Evolutionary conservation across 2,329 filamentous ascomycete species (phyloP), one percentile per base, ranked within the genome.

Genomic region (Fusarium metavorans): DNA sequence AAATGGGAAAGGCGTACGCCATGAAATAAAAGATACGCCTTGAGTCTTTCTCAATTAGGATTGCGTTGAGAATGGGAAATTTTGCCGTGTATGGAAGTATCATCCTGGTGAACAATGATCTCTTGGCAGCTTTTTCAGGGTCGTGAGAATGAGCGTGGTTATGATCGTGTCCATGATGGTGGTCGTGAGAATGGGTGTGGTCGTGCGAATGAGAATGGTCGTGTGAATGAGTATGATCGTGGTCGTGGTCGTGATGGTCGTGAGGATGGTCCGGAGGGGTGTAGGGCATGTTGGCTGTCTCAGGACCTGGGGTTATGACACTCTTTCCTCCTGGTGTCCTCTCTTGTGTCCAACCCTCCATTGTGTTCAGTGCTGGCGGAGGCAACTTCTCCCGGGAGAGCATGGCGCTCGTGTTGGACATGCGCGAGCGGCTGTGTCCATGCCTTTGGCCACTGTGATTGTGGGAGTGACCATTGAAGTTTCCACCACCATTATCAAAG

Each of bases 11-110:
- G 18, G 82, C 92, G 80, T 87, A 97, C 94, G 88, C 90, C 91
- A 98, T 98, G 78, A 98, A 99, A 83, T 99, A 99, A 76, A 98
- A 97, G 73, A 99, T 98, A 52, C 96, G 91, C 68, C 97, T 90
- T 18, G 96, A 98, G 82, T 99, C 96, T 78, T 95, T 95, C 80
- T 98, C 96, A 16, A 92, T 91, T 78, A 99, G 85, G 68, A 99
- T 95, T 63, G 94, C 93, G 80, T 98, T 92, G 20, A 98, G 79
- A 37, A 98, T 87, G 0, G 96, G 95, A 81, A 92, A 94, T 30
- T 87, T 87, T 58, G 92, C 88, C 13, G 92, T 92, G 64, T 90
- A 88, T 1, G 88, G 88, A n/a, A 98, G 86, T 5, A 98, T 82
- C 65, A 92, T 88, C 16, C 88, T 89, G 0, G 96, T 97, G 43